Conservation (phyloP, 1,284 basidiomycete species). For the Marasmius fiardii region DNA sequence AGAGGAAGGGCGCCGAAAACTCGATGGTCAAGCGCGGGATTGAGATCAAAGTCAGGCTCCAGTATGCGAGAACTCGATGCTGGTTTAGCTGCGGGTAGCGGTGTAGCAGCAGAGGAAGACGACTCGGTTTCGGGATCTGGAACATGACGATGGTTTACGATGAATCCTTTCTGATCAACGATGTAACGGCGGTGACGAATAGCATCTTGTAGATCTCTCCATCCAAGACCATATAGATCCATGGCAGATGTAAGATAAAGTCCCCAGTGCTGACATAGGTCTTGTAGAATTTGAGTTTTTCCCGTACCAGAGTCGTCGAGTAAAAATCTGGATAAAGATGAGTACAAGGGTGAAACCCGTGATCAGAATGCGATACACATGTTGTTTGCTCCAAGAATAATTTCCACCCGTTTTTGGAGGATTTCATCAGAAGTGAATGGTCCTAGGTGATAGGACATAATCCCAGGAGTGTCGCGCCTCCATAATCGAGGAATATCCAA, state of each 20-base stretch:
- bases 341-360: neutral
- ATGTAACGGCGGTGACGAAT: neutral
- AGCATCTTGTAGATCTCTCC: neutral
- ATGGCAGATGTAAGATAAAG: neutral
- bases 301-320: neutral
- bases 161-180: too few relatives aligned
- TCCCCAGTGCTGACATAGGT: neutral
- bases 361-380: neutral
- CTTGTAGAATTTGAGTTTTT: neutral
- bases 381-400: neutral
- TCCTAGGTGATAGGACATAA: neutral
- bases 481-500: too few relatives aligned
- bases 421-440: neutral
- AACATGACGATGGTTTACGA: too few relatives aligned
- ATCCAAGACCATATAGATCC: neutral
- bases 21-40: too few relatives aligned
- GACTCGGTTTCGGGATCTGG: too few relatives aligned
- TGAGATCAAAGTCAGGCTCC: too few relatives aligned
- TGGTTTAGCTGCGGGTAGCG: too few relatives aligned
- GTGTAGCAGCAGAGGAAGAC: too few relatives aligned
- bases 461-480: too few relatives aligned
- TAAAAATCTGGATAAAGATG: neutral
- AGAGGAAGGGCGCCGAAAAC: too few relatives aligned
- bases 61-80: too few relatives aligned
- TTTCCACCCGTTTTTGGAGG: neutral